Conservation (phyloP, 2,329 filamentous ascomycete genomes). For the Xylaria sp. region DNA sequence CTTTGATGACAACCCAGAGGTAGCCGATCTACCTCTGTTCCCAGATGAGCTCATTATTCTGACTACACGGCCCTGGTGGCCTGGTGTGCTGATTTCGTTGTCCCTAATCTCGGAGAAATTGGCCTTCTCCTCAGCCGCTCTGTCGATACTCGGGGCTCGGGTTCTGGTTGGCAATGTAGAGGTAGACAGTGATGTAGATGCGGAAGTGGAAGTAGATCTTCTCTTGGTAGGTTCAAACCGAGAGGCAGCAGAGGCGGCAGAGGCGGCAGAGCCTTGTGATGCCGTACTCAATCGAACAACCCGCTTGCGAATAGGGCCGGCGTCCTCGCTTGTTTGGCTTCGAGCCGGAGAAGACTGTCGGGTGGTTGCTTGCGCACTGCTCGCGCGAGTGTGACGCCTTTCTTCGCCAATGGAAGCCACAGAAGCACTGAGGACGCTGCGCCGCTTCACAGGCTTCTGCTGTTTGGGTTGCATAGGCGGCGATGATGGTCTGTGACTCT, state of each 20-base stretch:
- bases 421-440: constrained; percentile 55
- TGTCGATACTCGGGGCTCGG: constrained; percentile 50
- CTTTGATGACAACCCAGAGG: constrained; percentile 44
- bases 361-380: constrained; percentile 53
- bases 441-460: constrained; percentile 48
- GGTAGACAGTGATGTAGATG: constrained; percentile 42
- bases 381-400: constrained; percentile 53
- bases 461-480: constrained; percentile 45
- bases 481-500: constrained; percentile 50
- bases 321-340: constrained; percentile 50
- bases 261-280: constrained; percentile 40
- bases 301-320: constrained; percentile 60
- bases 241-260: constrained; percentile 29
- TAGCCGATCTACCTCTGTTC: constrained; percentile 45
- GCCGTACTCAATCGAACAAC: constrained; percentile 63
- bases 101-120: constrained; percentile 42
- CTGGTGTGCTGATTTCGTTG: constrained; percentile 59
- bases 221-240: constrained; percentile 48
- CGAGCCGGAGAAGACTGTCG: constrained; percentile 51
- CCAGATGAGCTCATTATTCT: constrained; percentile 61
- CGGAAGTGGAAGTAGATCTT: constrained; percentile 51
- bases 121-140: constrained; percentile 48
- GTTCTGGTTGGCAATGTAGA: constrained; percentile 45
- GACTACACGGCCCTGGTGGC: constrained; percentile 58
- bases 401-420: constrained; percentile 51